Conservation (phyloP, 2,329 filamentous ascomycete species). For the Aureobasidium melanogenum region DNA sequence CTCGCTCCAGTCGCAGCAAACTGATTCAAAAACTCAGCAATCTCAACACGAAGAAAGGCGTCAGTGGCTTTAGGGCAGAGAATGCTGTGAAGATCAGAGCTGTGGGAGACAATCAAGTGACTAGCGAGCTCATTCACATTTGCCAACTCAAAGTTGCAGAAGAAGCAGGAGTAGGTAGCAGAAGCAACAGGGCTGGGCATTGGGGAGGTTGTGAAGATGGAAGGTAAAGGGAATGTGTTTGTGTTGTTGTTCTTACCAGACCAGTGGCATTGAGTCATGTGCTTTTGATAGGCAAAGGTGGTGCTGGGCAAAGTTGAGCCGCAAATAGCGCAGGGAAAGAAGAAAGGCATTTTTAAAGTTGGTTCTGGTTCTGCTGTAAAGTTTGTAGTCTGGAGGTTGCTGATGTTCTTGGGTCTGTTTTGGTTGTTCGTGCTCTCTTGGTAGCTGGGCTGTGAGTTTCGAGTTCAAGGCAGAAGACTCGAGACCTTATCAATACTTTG, state of each 20-base stretch:
- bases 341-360: neutral
- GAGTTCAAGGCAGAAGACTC: neutral
- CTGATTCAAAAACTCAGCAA: neutral
- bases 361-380: neutral
- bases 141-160: neutral
- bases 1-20: neutral
- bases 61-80: neutral
- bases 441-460: neutral
- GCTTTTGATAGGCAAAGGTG: neutral
- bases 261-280: neutral
- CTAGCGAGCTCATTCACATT: neutral
- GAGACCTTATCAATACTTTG: neutral
- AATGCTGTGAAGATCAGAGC: neutral
- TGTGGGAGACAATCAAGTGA: neutral
- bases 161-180: neutral
- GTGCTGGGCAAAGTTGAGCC: neutral
- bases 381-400: neutral
- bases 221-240: neutral
- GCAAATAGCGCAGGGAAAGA: neutral
- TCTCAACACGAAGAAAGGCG: neutral
- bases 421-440: too few species aligned
- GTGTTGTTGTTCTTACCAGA: neutral
- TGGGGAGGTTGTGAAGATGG: neutral
- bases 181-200: neutral
- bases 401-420: neutral